phyloP scores from a whole-genome alignment of 1,284 basidiomycete genomes.

The Ceratobasidium sp. region DNA sequence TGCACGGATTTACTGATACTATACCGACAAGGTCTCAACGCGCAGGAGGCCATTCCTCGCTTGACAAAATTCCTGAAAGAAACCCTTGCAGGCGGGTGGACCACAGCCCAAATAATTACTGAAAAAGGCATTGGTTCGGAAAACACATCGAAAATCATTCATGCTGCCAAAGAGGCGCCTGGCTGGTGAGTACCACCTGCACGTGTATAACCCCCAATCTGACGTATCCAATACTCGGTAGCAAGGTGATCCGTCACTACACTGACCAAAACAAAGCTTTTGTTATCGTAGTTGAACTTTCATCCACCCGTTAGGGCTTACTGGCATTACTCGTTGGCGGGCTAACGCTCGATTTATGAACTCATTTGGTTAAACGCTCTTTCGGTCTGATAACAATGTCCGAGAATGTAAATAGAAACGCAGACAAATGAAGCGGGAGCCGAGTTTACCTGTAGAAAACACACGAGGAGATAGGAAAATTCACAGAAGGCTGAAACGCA shows the following conservation, averaged over 20 bases:
- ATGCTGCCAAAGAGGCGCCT: conserved; percentile 88
- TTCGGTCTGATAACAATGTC: no score
- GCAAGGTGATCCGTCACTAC: conserved; percentile 73
- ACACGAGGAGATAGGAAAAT: no score
- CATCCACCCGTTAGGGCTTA: no score
- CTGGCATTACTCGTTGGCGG: no score
- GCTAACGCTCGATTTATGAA: no score
- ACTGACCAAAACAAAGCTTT: conserved; percentile 83
- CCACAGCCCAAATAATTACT: conserved; percentile 82
- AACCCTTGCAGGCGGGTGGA: conserved; percentile 67
- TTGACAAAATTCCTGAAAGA: conserved; percentile 69
- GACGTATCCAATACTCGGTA: conserved; percentile 47
- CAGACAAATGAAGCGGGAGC: no score
- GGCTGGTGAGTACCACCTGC: conserved; percentile 62
- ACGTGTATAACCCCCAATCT: not conserved
- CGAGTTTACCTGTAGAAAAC: no score
- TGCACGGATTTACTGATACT: no score
- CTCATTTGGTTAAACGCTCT: no score
- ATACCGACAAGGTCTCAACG: conserved; percentile 82
- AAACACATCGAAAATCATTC: conserved; percentile 84
- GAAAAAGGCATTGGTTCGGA: conserved; percentile 82
- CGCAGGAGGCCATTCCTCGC: conserved; percentile 83
- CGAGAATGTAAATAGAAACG: no score
- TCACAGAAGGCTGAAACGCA: no score
- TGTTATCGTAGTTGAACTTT: conserved; percentile 82